Evolutionary conservation across 2,329 filamentous ascomycete genomes (phyloP), one percentile per base, ranked within the genome.

Genomic region (Calonectria fujianensis): DNA sequence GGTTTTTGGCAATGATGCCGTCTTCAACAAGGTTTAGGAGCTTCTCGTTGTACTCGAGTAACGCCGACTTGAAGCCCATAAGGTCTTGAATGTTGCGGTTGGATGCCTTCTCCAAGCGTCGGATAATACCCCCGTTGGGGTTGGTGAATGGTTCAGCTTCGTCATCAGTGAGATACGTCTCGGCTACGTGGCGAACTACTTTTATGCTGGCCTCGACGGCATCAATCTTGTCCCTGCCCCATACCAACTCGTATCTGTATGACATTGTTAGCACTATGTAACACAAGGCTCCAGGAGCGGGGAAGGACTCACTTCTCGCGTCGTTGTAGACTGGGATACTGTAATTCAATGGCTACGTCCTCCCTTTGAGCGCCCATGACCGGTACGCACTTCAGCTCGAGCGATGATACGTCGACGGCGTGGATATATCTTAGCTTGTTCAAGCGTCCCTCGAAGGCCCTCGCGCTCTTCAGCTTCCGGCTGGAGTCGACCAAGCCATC

Each of bases 161-260:
- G 65, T 93, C 90, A 29, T 92, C 89, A 27, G 94, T 94, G 41
- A 98, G 90, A 84, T 98, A 98, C 80, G 93, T 93, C 73, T 94
- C 91, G 70, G 92, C 92, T 59, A 96, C 91, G 59, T 92, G 91
- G 76, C 92, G 90, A 72, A 96, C 91, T 32, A 94, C 92, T 69
- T 91, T 88, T 75, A 93, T 90, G 79, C 95, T 95, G 75, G 95
- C 94, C 77, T 93, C 90, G 37, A 94, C 90, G 51, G 94, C 94
- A 80, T 96, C 93, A 77, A 96, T 94, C 78, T 93, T 93, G 77
- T 97, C 95, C 77, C 94, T 93, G 63, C 94, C 94, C 82, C 91
- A 92, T 35, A 96, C 93, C 13, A 97, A 90, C 80, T 96, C 91
- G 61, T 83, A 85, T 67, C 84, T 86, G 66, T 35, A 76, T n/a